These are phyloP conservation scores for Acrodontium crateriforme DNA, from an alignment of 2,329 filamentous ascomycete species.

Conservation along the genomic window DNA sequence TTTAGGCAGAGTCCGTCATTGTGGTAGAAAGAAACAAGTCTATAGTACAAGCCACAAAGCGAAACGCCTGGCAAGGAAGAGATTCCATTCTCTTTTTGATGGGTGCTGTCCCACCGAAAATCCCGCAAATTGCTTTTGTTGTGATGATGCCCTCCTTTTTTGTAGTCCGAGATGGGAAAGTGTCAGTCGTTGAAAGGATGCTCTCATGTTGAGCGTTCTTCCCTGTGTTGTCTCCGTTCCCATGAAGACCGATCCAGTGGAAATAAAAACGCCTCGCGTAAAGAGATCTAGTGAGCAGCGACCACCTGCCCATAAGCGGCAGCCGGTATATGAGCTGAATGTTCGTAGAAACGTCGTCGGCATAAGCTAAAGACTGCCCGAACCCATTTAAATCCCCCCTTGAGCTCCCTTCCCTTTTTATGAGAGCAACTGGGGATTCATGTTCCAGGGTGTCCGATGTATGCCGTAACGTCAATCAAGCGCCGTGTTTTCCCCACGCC, in stretches of 20 bases:
- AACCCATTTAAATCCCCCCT: not conserved
- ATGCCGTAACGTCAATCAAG: no score
- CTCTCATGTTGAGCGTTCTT: not conserved
- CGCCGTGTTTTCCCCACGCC: slow-evolving; percentile 6
- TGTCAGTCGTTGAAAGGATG: not conserved
- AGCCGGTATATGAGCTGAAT: not conserved
- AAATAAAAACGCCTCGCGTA: slow-evolving; percentile 3
- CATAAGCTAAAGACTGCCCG: slow-evolving; percentile 1
- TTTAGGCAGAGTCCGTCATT: no score
- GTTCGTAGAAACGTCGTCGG: slow-evolving; percentile 1
- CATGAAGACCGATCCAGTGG: no score
- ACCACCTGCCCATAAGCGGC: not conserved
- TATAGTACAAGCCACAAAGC: no score
- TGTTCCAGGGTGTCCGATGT: slow-evolving; percentile 2
- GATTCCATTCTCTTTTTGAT: no score
- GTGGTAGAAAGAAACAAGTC: no score
- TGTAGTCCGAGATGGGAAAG: slow-evolving; percentile 1
- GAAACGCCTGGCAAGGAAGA: no score
- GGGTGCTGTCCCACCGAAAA: no score
- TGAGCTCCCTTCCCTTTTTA: not conserved
- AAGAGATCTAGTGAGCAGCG: slow-evolving; percentile 2
- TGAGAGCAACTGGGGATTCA: not conserved
- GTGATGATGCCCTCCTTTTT: slow-evolving; percentile 3
- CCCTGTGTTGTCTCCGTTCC: no score
- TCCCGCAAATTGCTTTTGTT: slow-evolving; percentile 1